Percentiles rank a stretch among this genome's conserved stretches.
Conservation (phyloP, 2,329 filamentous ascomycete species). For the Diaporthe longicolla region DNA sequence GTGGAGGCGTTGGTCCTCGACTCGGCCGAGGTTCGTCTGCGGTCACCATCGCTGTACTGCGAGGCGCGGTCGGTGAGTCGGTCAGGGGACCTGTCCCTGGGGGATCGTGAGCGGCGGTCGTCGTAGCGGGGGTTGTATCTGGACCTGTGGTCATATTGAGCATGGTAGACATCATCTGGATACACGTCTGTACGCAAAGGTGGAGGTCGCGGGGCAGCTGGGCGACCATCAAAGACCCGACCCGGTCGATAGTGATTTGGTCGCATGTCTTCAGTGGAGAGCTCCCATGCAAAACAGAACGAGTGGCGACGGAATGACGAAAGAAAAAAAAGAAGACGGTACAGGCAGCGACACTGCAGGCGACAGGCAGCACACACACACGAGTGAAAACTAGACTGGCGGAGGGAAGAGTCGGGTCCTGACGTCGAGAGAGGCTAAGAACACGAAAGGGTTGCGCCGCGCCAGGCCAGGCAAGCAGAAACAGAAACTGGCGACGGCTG, state of each 20-base stretch:
- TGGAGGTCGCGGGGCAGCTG: conserved; percentile 38
- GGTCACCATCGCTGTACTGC: conserved; percentile 74
- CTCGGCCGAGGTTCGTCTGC: conserved; percentile 76
- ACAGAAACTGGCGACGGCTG: conserved; percentile 31
- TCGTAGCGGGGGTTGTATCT: conserved; percentile 74
- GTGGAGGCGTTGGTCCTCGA: conserved; percentile 68
- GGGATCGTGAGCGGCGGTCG: conserved; percentile 73
- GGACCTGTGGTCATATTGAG: conserved; percentile 59
- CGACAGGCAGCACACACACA: conserved; percentile 16
- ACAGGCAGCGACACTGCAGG: conserved; percentile 11
- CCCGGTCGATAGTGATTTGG: conserved; percentile 42
- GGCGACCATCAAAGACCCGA: conserved; percentile 39
- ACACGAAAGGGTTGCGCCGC: conserved; percentile 29
- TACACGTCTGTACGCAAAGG: conserved; percentile 40
- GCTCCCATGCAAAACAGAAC: conserved; percentile 25
- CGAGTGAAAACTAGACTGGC: background rate
- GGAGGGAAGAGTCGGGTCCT: background rate
- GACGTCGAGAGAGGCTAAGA: background rate
- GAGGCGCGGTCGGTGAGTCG: conserved; percentile 69
- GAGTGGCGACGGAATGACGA: background rate
- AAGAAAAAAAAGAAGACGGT: background rate
- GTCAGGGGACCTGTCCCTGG: conserved; percentile 78
- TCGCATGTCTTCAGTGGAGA: conserved; percentile 37
- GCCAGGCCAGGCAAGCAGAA: conserved; percentile 30
- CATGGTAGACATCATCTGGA: conserved; percentile 42